A percentile compares a stretch with the other conserved stretches of the same genome.
Evolutionary conservation across 495 filamentous ascomycete genomes (phyloP).

Genomic region (Penicillium bialowiezense): DNA sequence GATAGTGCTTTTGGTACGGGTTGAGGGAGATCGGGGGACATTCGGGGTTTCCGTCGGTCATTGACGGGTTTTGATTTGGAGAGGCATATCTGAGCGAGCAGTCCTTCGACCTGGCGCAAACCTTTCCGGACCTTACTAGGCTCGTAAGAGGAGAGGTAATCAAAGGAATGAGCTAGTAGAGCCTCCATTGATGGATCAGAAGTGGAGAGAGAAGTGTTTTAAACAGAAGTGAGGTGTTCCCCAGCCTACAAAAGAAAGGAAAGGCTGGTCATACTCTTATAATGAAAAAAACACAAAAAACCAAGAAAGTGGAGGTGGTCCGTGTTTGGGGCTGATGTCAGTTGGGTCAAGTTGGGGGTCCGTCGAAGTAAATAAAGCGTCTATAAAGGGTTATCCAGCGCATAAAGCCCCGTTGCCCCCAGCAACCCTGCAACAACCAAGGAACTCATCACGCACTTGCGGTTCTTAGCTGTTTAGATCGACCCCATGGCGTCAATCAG

Average conservation of each 20-base stretch:
- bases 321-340: slow-evolving; percentile 19
- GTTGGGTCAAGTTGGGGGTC: slow-evolving; percentile 19
- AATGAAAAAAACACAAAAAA: slow-evolving; percentile 6
- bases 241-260: slow-evolving; percentile 5
- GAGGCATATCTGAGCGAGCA: slow-evolving; percentile 94
- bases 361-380: slow-evolving; percentile 4
- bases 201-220: slow-evolving; percentile 4
- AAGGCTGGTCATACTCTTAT: slow-evolving; percentile 6
- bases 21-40: slow-evolving; percentile 31
- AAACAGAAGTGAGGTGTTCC: slow-evolving; percentile 14
- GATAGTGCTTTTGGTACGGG: slow-evolving; percentile 61
- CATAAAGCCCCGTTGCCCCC: slow-evolving; percentile 22
- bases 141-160: slow-evolving; percentile 94
- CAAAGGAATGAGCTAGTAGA: slow-evolving; percentile 88
- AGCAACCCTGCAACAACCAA: slow-evolving; percentile 15
- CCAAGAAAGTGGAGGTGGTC: slow-evolving; percentile 11
- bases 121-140: slow-evolving; percentile 86
- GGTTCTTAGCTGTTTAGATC: slow-evolving; percentile 10
- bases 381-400: not conserved
- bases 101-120: slow-evolving; percentile 89
- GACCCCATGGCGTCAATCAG: slow-evolving; percentile 8
- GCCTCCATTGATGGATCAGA: slow-evolving; percentile 67
- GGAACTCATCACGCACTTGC: slow-evolving; percentile 6
- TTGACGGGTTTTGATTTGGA: slow-evolving; percentile 50
- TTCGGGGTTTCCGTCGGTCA: slow-evolving; percentile 42